Conservation (phyloP, 768 basidiomycete species). For the Crassisporium funariophilum region DNA sequence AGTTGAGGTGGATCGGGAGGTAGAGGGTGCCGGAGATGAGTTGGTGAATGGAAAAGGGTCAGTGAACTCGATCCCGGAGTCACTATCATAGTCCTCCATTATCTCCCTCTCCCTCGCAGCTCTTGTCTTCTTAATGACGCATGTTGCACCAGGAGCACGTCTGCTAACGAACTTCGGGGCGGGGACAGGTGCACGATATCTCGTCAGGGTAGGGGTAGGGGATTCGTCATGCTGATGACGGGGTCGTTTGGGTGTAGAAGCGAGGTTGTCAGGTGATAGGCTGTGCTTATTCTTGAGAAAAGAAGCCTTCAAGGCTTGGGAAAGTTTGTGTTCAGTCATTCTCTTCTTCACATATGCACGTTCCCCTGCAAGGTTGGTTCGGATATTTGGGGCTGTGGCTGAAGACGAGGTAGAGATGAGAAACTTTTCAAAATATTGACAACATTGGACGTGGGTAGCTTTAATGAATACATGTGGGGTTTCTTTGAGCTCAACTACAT, state of each 20-base stretch:
- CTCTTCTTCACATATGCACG: neutral
- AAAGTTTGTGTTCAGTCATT: neutral
- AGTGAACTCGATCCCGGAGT: neutral
- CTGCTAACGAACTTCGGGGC: neutral
- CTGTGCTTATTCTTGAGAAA: neutral
- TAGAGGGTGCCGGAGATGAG: neutral
- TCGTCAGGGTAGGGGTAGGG: slow-evolving; percentile 1
- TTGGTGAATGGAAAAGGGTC: neutral
- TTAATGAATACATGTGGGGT: neutral
- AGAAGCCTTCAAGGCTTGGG: neutral
- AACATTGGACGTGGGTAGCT: neutral
- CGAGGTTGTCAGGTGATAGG: neutral
- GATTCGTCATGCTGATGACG: neutral
- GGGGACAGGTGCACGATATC: neutral
- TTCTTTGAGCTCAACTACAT: neutral
- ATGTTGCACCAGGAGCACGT: neutral
- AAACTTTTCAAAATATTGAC: neutral
- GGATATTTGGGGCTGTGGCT: neutral
- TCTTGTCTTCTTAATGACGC: neutral
- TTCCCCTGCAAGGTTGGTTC: neutral
- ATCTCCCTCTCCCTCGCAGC: neutral
- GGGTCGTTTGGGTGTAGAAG: neutral
- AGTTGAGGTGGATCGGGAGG: neutral
- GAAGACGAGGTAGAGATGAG: neutral
- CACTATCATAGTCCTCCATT: neutral